A percentile compares a stretch with the other conserved stretches of the same genome.
phyloP scores from a whole-genome alignment of 1,284 basidiomycete species.

The Leccinum glutinopallens region DNA sequence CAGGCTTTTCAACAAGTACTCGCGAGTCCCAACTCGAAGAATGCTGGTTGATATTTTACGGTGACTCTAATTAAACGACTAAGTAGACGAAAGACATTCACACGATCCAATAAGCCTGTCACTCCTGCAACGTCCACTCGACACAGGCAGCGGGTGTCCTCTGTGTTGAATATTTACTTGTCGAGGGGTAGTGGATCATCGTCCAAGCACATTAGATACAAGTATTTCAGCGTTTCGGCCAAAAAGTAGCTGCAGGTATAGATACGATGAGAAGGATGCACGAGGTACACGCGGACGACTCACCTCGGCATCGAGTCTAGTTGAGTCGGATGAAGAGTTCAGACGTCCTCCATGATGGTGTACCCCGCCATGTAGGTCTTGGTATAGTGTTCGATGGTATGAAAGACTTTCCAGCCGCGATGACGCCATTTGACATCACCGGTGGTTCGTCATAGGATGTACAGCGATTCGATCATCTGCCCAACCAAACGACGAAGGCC shows the following conservation, averaged over 20 bases:
- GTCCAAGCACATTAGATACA: slow-evolving; percentile 62
- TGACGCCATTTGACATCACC: slow-evolving; percentile 71
- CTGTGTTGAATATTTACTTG: slow-evolving; percentile 80
- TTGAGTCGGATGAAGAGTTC: slow-evolving; percentile 34
- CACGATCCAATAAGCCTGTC: slow-evolving; percentile 38
- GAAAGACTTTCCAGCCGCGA: slow-evolving; percentile 75
- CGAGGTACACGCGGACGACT: background rate
- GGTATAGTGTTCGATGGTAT: slow-evolving; percentile 63
- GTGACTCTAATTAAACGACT: background rate
- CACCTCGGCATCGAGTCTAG: slow-evolving; percentile 15
- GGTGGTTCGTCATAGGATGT: slow-evolving; percentile 71
- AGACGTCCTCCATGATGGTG: slow-evolving; percentile 53
- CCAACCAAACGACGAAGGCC: background rate
- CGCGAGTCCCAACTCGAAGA: background rate
- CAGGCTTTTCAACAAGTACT: too few species aligned
- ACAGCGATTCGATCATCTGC: slow-evolving; percentile 70
- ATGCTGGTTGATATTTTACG: background rate
- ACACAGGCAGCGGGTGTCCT: slow-evolving; percentile 79
- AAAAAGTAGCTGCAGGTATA: slow-evolving; percentile 57
- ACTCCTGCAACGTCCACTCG: slow-evolving; percentile 57
- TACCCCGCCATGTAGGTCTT: slow-evolving; percentile 55
- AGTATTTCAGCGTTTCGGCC: slow-evolving; percentile 74
- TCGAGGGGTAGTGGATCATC: slow-evolving; percentile 64
- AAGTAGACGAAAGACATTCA: background rate
- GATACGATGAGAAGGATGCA: background rate